These are phyloP conservation scores for Lathyrus oleraceus DNA, from an alignment of 306 rosid species.

Conservation along the genomic window DNA sequence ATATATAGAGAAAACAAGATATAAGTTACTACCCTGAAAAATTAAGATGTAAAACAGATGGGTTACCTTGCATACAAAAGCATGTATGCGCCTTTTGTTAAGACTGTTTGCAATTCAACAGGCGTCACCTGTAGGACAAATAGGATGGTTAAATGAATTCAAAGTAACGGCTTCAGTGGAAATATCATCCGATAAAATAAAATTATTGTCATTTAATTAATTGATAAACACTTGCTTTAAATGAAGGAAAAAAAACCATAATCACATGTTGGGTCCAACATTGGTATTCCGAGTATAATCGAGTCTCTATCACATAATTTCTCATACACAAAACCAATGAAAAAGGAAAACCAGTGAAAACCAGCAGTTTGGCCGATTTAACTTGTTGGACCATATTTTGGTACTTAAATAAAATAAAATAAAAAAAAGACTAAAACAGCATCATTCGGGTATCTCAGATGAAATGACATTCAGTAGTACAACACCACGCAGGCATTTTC, in stretches of 20 bases:
- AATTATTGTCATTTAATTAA: neutral
- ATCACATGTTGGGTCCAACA: neutral
- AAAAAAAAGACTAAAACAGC: no score
- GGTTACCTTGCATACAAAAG: constrained; percentile 84
- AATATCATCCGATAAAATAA: constrained; percentile 5
- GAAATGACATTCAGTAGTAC: no score
- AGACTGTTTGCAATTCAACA: constrained; percentile 69
- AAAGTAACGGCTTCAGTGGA: neutral
- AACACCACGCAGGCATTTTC: no score
- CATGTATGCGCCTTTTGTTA: constrained; percentile 82
- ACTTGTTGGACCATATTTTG: no score
- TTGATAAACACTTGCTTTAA: constrained; percentile 4
- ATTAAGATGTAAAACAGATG: constrained; percentile 3
- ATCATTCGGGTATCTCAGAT: no score
- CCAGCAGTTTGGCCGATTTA: no score
- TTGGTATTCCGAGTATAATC: neutral
- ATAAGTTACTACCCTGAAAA: neutral
- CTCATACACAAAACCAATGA: no score
- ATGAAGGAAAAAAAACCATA: constrained; percentile 4
- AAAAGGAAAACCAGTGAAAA: no score
- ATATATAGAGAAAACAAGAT: neutral
- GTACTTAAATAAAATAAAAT: no score
- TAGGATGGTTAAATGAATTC: constrained; percentile 1
- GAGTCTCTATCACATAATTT: no score
- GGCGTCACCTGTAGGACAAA: constrained; percentile 59